Conservation (phyloP, 2,329 filamentous ascomycete genomes). For the Neopestalotiopsis rosae region DNA sequence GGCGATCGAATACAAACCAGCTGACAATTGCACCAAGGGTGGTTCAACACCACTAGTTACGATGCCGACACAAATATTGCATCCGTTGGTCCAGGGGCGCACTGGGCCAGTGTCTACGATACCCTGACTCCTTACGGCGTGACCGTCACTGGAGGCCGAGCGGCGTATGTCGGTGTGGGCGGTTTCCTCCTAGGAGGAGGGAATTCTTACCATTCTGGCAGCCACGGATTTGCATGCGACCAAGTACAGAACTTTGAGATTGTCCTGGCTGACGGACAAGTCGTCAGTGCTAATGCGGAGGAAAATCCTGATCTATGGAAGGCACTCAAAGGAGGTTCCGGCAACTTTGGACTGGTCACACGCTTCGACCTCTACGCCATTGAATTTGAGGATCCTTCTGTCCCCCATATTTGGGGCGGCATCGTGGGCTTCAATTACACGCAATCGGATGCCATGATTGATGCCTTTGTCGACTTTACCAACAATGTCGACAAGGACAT, state of each 20-base stretch:
- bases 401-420: conserved; percentile 24
- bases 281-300: conserved; percentile 43
- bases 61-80: conserved; percentile 33
- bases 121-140: conserved; percentile 25
- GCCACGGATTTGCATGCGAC: conserved; percentile 49
- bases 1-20: too few species aligned
- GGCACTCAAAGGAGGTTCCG: conserved; percentile 50
- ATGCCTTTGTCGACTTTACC: conserved; percentile 24
- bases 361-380: conserved; percentile 32
- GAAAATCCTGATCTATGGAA: conserved; percentile 46
- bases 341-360: conserved; percentile 48
- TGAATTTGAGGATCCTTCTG: conserved; percentile 12
- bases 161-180: conserved; percentile 29
- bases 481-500: conserved; percentile 16
- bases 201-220: conserved; percentile 26
- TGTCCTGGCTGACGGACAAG: conserved; percentile 43
- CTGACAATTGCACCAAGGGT: background rate
- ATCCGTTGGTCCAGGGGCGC: conserved; percentile 33
- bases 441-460: conserved; percentile 20
- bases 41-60: conserved; percentile 35
- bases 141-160: conserved; percentile 30
- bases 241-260: conserved; percentile 48
- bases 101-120: conserved; percentile 30
- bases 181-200: conserved; percentile 34
- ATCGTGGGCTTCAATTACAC: conserved; percentile 18